Conservation (phyloP, 169 alveolate genomes). For the Amoebophrya sp. region DNA sequence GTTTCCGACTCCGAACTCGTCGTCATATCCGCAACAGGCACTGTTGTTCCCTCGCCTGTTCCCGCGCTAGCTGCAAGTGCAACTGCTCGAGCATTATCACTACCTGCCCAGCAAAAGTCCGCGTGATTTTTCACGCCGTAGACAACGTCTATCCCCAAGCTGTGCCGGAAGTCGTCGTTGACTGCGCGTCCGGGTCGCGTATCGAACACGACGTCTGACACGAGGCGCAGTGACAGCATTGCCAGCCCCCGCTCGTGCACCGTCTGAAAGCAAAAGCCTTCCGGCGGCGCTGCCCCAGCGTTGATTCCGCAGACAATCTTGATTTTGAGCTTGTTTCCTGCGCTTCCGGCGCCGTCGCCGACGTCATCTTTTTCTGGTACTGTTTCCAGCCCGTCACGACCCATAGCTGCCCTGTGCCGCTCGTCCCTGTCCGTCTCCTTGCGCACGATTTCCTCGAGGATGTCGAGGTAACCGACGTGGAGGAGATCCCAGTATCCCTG, state of each 20-base stretch:
- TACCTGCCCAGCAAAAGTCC: background rate
- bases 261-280: background rate
- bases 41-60: too few relatives aligned
- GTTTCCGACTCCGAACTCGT: background rate
- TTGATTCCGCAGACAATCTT: background rate
- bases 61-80: too few relatives aligned
- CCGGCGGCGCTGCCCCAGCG: background rate
- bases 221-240: background rate
- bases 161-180: background rate
- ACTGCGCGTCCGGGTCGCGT: background rate
- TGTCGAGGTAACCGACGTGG: background rate
- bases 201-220: background rate
- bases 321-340: too few relatives aligned
- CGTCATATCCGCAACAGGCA: too few relatives aligned
- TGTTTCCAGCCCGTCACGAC: too few relatives aligned
- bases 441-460: background rate
- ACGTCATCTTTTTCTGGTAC: too few relatives aligned
- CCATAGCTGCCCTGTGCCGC: too few relatives aligned
- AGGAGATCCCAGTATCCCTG: background rate
- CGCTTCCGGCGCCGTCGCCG: too few relatives aligned
- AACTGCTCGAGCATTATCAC: too few relatives aligned
- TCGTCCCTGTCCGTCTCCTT: background rate
- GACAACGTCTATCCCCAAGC: background rate
- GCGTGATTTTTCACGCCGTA: background rate
- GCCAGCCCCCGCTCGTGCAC: background rate